A percentile compares a stretch with the other conserved stretches of the same genome.
These are phyloP conservation scores for Heliamphora exappendiculata DNA, from an alignment of 148 eudicot genomes.

Conservation along the genomic window DNA sequence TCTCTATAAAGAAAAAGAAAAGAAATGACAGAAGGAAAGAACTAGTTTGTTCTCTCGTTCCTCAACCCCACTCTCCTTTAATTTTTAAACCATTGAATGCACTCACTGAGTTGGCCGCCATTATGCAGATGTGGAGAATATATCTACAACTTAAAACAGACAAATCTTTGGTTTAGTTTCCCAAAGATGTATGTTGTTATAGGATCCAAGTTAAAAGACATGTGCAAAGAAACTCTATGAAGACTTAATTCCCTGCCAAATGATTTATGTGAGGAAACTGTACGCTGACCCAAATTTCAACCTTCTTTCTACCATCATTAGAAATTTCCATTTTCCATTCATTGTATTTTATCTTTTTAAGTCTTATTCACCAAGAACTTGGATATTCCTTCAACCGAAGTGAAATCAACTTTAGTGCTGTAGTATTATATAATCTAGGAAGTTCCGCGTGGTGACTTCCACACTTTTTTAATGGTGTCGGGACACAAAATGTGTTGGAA, in stretches of 20 bases:
- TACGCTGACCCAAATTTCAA: not conserved
- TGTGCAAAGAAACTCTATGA: not conserved
- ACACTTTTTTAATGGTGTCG: too few species aligned
- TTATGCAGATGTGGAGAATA: not conserved
- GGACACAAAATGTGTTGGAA: too few species aligned
- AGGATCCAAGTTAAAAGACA: not conserved
- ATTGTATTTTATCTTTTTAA: too few species aligned
- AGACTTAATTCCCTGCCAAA: not conserved
- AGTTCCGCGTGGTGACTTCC: too few species aligned
- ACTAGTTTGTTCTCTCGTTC: not conserved
- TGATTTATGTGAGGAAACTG: not conserved
- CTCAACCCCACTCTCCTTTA: not conserved
- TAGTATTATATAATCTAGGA: too few species aligned
- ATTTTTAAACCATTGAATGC: not conserved
- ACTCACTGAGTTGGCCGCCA: not conserved
- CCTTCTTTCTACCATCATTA: not conserved
- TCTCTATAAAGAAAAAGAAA: not conserved
- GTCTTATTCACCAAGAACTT: not conserved
- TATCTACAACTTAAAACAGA: not conserved
- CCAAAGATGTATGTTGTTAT: not conserved
- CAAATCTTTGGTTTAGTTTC: not conserved
- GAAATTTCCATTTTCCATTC: not conserved
- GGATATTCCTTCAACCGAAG: too few species aligned
- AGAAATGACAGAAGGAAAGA: not conserved
- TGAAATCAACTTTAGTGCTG: too few species aligned